A percentile compares a stretch with the other conserved stretches of the same genome.
These are phyloP conservation scores for Fraxinus baroniana DNA, from an alignment of 305 asterid genomes.

Conservation along the genomic window DNA sequence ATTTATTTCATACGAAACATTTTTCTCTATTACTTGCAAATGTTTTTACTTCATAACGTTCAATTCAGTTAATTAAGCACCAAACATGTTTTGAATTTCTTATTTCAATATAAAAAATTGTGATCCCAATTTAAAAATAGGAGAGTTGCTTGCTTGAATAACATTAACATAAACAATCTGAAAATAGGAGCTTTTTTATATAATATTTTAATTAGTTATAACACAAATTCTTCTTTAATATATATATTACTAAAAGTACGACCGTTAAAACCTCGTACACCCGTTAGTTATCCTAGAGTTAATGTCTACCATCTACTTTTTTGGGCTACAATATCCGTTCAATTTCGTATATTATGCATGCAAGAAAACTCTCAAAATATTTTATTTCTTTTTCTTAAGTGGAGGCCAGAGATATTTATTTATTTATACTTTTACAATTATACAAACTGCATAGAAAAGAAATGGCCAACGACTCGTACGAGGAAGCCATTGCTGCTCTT, in stretches of 20 bases:
- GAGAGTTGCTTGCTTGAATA: neutral
- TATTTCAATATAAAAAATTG: too few species aligned
- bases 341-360: neutral
- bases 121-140: neutral
- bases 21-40: too few species aligned
- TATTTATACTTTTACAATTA: too few species aligned
- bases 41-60: too few species aligned
- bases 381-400: neutral
- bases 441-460: conserved; percentile 62
- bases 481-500: conserved; percentile 77
- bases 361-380: neutral
- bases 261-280: neutral
- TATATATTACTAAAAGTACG: neutral
- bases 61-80: too few species aligned
- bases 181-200: too few species aligned
- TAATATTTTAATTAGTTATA: too few species aligned
- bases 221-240: neutral
- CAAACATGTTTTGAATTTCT: too few species aligned
- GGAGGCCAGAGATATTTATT: neutral
- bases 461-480: conserved; percentile 62
- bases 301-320: neutral
- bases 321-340: neutral
- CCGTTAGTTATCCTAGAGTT: neutral
- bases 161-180: neutral
- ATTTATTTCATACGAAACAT: too few species aligned